A percentile compares a stretch with the other conserved stretches of the same genome.
These are phyloP conservation scores for Yarrowia sp. DNA, from an alignment of 805 yeast genomes.

Conservation along the genomic window DNA sequence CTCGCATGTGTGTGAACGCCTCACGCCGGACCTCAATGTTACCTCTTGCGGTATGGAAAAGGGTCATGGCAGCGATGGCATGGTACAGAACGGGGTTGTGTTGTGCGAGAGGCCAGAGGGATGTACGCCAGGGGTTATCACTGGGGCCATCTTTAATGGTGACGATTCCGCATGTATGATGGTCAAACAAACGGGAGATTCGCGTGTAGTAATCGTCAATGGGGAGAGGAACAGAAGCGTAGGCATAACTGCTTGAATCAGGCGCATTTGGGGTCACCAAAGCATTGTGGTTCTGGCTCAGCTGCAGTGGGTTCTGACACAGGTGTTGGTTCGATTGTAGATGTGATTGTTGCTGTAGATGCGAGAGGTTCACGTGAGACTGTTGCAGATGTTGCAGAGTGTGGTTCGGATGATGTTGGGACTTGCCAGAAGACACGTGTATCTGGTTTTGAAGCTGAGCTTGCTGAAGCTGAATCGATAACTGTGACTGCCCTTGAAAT, in stretches of 20 bases:
- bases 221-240: background rate
- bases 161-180: slow-evolving; percentile 52
- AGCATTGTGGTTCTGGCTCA: no score
- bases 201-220: slow-evolving; percentile 28
- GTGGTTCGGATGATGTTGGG: no score
- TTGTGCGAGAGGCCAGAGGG: slow-evolving; percentile 55
- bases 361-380: no score
- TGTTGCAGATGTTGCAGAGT: no score
- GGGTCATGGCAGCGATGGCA: slow-evolving; percentile 64
- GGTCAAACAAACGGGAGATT: slow-evolving; percentile 40
- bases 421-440: no score
- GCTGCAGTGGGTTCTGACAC: no score
- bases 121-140: slow-evolving; percentile 67
- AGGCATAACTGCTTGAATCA: background rate
- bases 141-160: slow-evolving; percentile 61
- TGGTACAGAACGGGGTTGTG: slow-evolving; percentile 55
- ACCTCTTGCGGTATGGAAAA: slow-evolving; percentile 54
- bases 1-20: slow-evolving; percentile 58
- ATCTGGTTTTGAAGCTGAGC: no score
- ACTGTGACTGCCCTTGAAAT: no score
- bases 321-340: no score
- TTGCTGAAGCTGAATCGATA: no score
- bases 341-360: no score
- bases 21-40: slow-evolving; percentile 45
- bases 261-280: no score